Percentiles rank a stretch among this genome's conserved stretches.
Evolutionary conservation across 2,329 filamentous ascomycete species (phyloP).

Genomic region (Penicillium sp.): DNA sequence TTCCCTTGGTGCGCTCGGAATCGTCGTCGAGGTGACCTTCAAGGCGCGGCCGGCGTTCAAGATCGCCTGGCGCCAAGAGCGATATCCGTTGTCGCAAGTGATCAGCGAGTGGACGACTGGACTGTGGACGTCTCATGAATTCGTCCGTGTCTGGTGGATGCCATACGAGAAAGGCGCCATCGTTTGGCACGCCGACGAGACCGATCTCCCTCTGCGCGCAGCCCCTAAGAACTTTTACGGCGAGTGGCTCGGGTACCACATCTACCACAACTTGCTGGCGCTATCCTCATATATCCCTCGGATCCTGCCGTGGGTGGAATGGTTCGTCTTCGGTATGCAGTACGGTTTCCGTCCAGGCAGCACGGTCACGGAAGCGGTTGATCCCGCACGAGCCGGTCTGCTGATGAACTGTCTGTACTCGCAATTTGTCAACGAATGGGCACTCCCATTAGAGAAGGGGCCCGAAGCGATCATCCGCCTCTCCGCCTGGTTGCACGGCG

Average conservation of each 20-base stretch:
- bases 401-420: constrained; percentile 97
- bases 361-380: constrained; percentile 69
- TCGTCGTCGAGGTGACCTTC: constrained; percentile 87
- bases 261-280: constrained; percentile 90
- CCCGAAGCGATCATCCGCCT: constrained; percentile 83
- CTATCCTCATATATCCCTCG: constrained; percentile 74
- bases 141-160: constrained; percentile 96
- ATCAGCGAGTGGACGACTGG: constrained; percentile 69
- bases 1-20: constrained; percentile 84
- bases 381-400: constrained; percentile 76
- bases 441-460: constrained; percentile 78
- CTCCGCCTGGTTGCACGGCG: constrained; percentile 80
- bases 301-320: constrained; percentile 84
- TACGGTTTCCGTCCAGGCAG: constrained; percentile 78
- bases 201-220: constrained; percentile 59
- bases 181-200: constrained; percentile 84
- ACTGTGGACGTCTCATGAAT: constrained; percentile 84
- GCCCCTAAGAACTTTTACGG: constrained; percentile 77
- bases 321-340: constrained; percentile 97
- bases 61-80: constrained; percentile 81
- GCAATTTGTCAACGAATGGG: constrained; percentile 99
- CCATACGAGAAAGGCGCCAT: constrained; percentile 87
- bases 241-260: constrained; percentile 75
- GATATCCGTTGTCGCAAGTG: constrained; percentile 69
- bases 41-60: constrained; percentile 77